Evolutionary conservation across 2,329 filamentous ascomycete genomes (phyloP), one percentile per base, ranked within the genome.

Genomic region (Aureobasidium musti): DNA sequence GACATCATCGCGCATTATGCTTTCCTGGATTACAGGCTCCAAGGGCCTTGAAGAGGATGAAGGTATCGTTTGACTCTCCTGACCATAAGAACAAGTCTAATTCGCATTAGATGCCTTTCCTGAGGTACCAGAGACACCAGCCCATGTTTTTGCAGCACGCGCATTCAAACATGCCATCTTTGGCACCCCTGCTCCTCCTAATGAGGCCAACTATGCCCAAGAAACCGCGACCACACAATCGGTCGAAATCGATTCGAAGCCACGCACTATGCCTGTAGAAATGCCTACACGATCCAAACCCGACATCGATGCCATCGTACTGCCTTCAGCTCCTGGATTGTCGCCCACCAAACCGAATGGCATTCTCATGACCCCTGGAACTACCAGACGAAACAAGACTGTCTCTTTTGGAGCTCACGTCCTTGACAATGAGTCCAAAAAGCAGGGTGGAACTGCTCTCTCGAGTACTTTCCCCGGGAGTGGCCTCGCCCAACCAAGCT

Each of bases 81-180:
- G 2, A 10, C 13, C n/a, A 23, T 35, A 3, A 0, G 50, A 7
- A 23, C 28, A 28, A 17, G 33, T 30, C 45, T 60, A 33, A 60
- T 26, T 23, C 8, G 8, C 23, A 47, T 1, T 26, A 52, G 64
- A 66, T 35, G 11, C 64, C 19, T 67, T 63, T 37, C 73, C 83
- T 67, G 86, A 88, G 49, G 79, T 83, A 7, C 87, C 86, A 59
- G 85, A 88, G 70, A 89, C 87, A 1, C 87, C 87, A 10, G 87
- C 86, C 54, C 86, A 86, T 54, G 81, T 89, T 26, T 90, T 90
- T 74, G 87, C 87, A 21, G 83, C 88, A 66, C 87, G 87, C 72
- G 87, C 87, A 19, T 87, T 89, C 76, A 87, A 86, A 72, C 85
- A 86, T 68, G 84, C 86, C 50, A 77, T 89, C 66, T 89, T 87